A percentile compares a stretch with the other conserved stretches of the same genome.
Evolutionary conservation across 2,329 filamentous ascomycete genomes (phyloP).

Genomic region (Trichoderma aggressivum): DNA sequence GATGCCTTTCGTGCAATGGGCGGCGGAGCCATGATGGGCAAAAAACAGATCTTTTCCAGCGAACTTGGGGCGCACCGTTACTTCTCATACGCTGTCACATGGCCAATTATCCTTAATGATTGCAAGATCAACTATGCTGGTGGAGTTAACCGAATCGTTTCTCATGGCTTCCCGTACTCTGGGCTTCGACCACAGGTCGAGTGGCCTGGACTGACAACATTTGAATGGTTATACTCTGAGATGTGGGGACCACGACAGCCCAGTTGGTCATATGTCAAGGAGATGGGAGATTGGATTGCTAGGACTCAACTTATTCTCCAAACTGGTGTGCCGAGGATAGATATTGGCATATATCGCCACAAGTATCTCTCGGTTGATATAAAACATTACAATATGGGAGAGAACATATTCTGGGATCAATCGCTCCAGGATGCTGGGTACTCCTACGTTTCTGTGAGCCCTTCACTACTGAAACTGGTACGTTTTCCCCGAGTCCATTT

Average conservation of each 20-base stretch:
- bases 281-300: constrained; percentile 9
- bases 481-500: not conserved
- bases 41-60: constrained; percentile 5
- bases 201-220: constrained; percentile 3
- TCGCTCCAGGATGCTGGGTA: not conserved
- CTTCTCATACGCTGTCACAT: not conserved
- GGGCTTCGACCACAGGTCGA: not conserved
- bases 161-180: not conserved
- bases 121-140: constrained; percentile 9
- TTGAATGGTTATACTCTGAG: constrained; percentile 4
- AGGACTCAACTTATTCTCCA: constrained; percentile 3
- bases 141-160: constrained; percentile 1
- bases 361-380: constrained; percentile 9
- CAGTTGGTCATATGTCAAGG: not conserved
- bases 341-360: constrained; percentile 7
- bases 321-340: not conserved
- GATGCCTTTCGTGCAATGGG: constrained; percentile 8
- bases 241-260: constrained; percentile 7
- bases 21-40: constrained; percentile 1
- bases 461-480: constrained; percentile 2
- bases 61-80: constrained; percentile 6
- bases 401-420: constrained; percentile 2
- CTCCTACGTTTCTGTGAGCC: constrained; percentile 8
- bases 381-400: not conserved
- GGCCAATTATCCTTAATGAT: constrained; percentile 3